Conservation (phyloP, 192 early-diverging fungal species). For the Coemansia sp. region DNA sequence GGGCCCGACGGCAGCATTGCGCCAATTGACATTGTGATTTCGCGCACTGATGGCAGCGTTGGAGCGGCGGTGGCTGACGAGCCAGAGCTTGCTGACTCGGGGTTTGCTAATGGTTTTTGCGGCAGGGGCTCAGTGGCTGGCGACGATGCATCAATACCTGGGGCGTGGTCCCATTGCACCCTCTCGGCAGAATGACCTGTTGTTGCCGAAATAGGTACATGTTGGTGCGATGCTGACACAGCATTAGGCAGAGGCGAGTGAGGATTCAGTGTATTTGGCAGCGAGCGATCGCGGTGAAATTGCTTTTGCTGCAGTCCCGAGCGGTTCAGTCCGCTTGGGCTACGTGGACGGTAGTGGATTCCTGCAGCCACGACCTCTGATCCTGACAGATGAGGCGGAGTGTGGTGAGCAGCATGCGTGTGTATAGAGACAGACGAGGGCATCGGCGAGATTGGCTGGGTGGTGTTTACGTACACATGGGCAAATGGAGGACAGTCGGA, state of each 20-base stretch:
- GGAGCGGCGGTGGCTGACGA: constrained; percentile 22
- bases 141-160: constrained; percentile 3
- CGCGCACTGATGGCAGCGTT: constrained; percentile 44
- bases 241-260: constrained; percentile 10
- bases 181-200: not conserved
- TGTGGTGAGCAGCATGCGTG: not conserved
- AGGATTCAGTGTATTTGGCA: constrained; percentile 8
- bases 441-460: not conserved
- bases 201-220: not conserved
- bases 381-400: not conserved
- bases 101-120: constrained; percentile 8
- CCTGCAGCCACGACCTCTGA: not conserved
- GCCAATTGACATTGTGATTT: constrained; percentile 46
- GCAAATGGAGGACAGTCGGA: constrained; percentile 7
- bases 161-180: constrained; percentile 15
- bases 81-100: constrained; percentile 15
- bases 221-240: not conserved
- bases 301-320: not conserved
- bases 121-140: constrained; percentile 7
- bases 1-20: constrained; percentile 27
- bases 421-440: constrained; percentile 1
- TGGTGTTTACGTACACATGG: not conserved
- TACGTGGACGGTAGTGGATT: constrained; percentile 9
- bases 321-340: constrained; percentile 6
- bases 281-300: constrained; percentile 22